Base-by-base conservation (phyloP, 2,329 filamentous ascomycete species). In the Colletotrichum camelliae region DNA sequence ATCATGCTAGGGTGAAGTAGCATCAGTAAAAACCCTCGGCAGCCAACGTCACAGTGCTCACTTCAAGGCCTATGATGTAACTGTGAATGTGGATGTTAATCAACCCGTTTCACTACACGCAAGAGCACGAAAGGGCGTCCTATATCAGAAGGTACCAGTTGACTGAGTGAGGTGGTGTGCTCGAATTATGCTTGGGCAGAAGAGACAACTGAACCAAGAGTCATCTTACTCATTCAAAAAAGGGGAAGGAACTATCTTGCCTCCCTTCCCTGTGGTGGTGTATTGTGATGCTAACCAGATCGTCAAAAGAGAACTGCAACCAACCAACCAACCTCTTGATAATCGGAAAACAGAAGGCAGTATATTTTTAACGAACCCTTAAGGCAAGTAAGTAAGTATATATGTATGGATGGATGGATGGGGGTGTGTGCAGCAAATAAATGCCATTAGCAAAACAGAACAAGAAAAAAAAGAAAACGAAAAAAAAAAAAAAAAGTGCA, bases 401-500 rank as follows among this genome's bases (percentile, higher is more conserved):
- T 31, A 7, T 31, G 29, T 31, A 31, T 31, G 7, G 7, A 18
- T n/a, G 2, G 4, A 16, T 43, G 18, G 18, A n/a, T 43, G 39
- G 24, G 24, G 18, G 16, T 48, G 43, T 48, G 43, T 21, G 43
- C n/a, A 16, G 13, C 5, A 43, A 43, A 39, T 18, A 31, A 31
- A 7, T 31, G 29, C 5, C 29, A 31, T 24, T 24, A 31, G 6
- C 7, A 31, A 31, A 31, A 31, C 24, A 27, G 24, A 27, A 27
- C 24, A 4, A 27, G 24, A 4, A 31, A 7, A 6, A 31, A 31
- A 31, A 9, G n/a, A 24, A 62, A 9, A 33, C 16, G 5, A 37
- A 62, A 62, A 62, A 35, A 37, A 12, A 24, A 16, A 6, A 13
- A 37, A 62, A 62, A 62, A 62, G 58, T 62, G 37, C 58, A 31